Percentiles rank a stretch among this genome's conserved stretches.
These are phyloP conservation scores for Scenedesmus sp. DNA, from an alignment of 163 green algal genomes.

Conservation along the genomic window DNA sequence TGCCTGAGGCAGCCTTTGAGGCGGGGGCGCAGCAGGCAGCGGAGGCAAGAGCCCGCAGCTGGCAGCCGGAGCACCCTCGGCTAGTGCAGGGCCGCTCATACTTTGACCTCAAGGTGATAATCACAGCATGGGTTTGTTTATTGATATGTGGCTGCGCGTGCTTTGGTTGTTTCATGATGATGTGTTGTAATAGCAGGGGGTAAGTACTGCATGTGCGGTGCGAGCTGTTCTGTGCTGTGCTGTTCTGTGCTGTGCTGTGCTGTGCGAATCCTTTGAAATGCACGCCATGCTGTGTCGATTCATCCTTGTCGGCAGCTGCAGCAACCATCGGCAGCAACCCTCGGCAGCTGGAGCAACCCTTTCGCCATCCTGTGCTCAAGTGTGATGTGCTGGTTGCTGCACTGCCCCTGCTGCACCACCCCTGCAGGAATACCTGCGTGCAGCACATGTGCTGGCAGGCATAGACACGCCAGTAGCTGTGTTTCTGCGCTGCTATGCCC, in stretches of 20 bases:
- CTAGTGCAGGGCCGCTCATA: slow-evolving; percentile 36
- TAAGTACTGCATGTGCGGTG: background rate
- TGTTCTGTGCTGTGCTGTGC: background rate
- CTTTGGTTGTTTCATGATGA: background rate
- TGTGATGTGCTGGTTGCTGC: background rate
- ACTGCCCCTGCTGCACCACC: background rate
- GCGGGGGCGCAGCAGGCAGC: background rate
- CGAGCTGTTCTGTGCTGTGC: background rate
- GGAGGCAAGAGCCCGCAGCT: background rate
- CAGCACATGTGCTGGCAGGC: slow-evolving; percentile 67
- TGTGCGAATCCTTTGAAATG: background rate
- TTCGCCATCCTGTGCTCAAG: background rate
- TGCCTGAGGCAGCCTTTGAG: slow-evolving; percentile 55
- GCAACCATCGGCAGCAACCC: too few species aligned
- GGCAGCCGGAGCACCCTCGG: background rate
- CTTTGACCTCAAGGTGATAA: slow-evolving; percentile 59
- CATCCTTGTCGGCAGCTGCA: too few species aligned
- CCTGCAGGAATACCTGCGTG: slow-evolving; percentile 80
- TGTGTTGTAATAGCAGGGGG: background rate
- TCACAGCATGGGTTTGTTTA: too few species aligned
- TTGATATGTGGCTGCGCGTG: background rate
- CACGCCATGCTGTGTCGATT: background rate
- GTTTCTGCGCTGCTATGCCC: slow-evolving; percentile 84
- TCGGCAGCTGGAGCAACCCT: background rate
- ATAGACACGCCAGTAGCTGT: slow-evolving; percentile 28